phyloP scores from a whole-genome alignment of 305 asterid genomes.

The Fraxinus xanthoxyloides region DNA sequence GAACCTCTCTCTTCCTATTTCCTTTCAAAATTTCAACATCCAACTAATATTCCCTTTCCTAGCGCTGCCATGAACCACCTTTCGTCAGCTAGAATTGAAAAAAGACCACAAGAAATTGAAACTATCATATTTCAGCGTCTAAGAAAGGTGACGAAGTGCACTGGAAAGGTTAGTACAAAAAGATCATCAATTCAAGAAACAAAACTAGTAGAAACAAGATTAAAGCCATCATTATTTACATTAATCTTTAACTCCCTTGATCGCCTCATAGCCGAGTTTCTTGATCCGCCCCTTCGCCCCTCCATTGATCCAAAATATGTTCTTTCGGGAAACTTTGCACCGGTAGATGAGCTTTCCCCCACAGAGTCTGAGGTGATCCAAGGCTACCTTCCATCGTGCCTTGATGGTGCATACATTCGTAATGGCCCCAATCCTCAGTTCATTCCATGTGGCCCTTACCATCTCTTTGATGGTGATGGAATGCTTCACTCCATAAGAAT shows the following conservation, averaged over 20 bases:
- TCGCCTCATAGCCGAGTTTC: constrained; percentile 38
- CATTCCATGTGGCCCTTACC: constrained; percentile 65
- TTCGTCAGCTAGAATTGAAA: constrained; percentile 28
- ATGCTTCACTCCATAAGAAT: constrained; percentile 62
- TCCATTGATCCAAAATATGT: constrained; percentile 46
- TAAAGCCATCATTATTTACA: neutral
- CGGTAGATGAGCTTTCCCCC: constrained; percentile 61
- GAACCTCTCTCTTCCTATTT: constrained; percentile 41
- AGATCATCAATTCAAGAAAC: neutral
- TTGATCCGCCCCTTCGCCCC: constrained; percentile 49
- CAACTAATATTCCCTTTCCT: neutral
- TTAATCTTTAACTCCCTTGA: constrained; percentile 41
- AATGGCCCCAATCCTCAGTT: constrained; percentile 71
- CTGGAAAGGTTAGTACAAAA: neutral
- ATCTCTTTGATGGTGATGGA: constrained; percentile 68
- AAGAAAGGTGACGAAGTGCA: neutral
- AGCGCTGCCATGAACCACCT: neutral
- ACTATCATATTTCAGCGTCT: neutral
- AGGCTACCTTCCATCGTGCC: constrained; percentile 47
- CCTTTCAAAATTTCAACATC: constrained; percentile 22
- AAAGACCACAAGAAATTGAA: constrained; percentile 17
- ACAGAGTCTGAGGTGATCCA: constrained; percentile 41
- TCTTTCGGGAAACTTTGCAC: constrained; percentile 47
- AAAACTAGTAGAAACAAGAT: neutral
- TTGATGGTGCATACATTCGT: constrained; percentile 57